Percentiles rank a stretch among this genome's conserved stretches.
Conservation (phyloP, 768 basidiomycete species). For the Mycena chlorophos region DNA sequence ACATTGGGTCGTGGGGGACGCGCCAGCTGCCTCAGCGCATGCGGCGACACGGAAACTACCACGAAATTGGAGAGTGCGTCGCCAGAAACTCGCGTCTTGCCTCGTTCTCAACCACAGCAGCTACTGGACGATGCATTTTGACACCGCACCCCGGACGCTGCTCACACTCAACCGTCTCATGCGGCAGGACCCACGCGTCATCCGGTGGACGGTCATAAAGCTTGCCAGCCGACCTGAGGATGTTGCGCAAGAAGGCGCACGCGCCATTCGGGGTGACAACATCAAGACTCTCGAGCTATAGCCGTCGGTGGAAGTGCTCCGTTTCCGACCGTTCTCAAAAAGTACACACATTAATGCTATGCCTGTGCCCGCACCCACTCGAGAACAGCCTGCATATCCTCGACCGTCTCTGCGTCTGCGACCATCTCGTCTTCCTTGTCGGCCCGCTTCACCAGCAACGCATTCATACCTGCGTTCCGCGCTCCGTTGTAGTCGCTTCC, state of each 20-base stretch:
- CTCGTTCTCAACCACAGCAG: slow-evolving; percentile 37
- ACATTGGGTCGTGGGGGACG: slow-evolving; percentile 74
- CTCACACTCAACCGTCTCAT: slow-evolving; percentile 64
- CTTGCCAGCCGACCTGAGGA: slow-evolving; percentile 74
- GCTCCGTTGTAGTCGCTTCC: slow-evolving; percentile 71
- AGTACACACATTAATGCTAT: slow-evolving; percentile 7
- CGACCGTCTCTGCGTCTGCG: slow-evolving; percentile 44
- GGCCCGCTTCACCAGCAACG: slow-evolving; percentile 56
- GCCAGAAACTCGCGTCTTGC: background rate
- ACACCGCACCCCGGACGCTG: slow-evolving; percentile 75
- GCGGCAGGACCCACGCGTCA: slow-evolving; percentile 77
- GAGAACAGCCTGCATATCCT: slow-evolving; percentile 28
- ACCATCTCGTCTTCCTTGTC: slow-evolving; percentile 49
- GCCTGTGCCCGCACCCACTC: slow-evolving; percentile 16
- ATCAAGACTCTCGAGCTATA: slow-evolving; percentile 20
- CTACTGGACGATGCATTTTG: slow-evolving; percentile 91
- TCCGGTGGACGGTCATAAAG: slow-evolving; percentile 81
- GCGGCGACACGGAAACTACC: slow-evolving; percentile 57
- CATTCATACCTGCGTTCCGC: slow-evolving; percentile 50
- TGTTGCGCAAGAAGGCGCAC: slow-evolving; percentile 54
- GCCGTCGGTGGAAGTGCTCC: slow-evolving; percentile 14
- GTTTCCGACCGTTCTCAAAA: too few species aligned
- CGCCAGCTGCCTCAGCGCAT: slow-evolving; percentile 72
- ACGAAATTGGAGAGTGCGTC: slow-evolving; percentile 76
- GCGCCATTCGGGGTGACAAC: slow-evolving; percentile 35